A percentile compares a stretch with the other conserved stretches of the same genome.
Conservation (phyloP, 805 yeast species). For the Myxozyma kluyveri region DNA sequence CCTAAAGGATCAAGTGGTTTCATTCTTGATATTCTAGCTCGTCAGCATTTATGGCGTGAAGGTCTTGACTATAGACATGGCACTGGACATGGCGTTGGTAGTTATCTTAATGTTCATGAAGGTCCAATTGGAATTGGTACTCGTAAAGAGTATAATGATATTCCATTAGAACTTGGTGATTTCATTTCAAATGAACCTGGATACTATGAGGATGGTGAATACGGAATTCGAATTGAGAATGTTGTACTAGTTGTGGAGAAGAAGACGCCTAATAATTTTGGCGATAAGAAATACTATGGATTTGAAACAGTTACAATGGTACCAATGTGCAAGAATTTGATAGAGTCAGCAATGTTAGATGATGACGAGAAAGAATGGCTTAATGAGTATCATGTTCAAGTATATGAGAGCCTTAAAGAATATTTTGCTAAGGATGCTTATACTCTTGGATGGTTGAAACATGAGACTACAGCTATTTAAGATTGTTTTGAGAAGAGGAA, state of each 20-base stretch:
- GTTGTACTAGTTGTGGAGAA: slow-evolving; percentile 58
- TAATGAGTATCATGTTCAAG: slow-evolving; percentile 59
- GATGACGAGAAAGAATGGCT: slow-evolving; percentile 65
- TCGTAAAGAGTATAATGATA: slow-evolving; percentile 46
- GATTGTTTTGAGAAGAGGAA: too few species aligned
- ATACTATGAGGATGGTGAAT: slow-evolving; percentile 82
- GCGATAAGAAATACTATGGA: slow-evolving; percentile 56
- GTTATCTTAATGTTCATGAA: slow-evolving; percentile 88
- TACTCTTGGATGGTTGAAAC: slow-evolving; percentile 67
- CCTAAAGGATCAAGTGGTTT: slow-evolving; percentile 74
- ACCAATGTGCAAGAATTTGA: slow-evolving; percentile 81
- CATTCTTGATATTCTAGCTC: slow-evolving; percentile 74
- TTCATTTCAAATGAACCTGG: slow-evolving; percentile 93
- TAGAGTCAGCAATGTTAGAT: slow-evolving; percentile 57
- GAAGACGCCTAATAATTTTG: slow-evolving; percentile 46
- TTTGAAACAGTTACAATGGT: slow-evolving; percentile 79
- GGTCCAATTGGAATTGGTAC: slow-evolving; percentile 83
- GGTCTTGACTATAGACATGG: slow-evolving; percentile 93
- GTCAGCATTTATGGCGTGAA: slow-evolving; percentile 75
- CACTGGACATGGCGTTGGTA: slow-evolving; percentile 97
- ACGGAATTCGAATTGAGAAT: slow-evolving; percentile 87
- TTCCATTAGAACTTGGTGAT: slow-evolving; percentile 62
- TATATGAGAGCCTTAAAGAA: slow-evolving; percentile 53
- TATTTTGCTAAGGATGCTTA: slow-evolving; percentile 56
- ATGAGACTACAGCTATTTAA: slow-evolving; percentile 49